phyloP scores from a whole-genome alignment of 2,329 filamentous ascomycete species.

The Onygenales sp. region DNA sequence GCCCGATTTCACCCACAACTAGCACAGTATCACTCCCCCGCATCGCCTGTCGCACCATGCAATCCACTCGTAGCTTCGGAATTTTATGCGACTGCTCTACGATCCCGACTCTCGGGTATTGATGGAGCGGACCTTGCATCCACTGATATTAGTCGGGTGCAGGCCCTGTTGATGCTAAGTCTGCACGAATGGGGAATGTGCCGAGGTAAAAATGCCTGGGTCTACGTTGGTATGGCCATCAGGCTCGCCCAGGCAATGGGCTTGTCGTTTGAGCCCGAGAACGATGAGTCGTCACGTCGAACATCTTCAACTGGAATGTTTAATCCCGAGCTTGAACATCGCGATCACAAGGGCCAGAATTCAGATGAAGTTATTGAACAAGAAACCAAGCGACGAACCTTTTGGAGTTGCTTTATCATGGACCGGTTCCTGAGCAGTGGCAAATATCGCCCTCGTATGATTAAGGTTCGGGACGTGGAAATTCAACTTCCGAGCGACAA shows the following conservation, averaged over 20 bases:
- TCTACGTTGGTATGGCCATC: conserved; percentile 39
- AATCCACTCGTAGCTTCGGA: conserved; percentile 44
- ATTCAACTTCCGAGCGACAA: conserved; percentile 49
- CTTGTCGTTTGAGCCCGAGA: conserved; percentile 35
- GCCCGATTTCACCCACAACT: conserved; percentile 45
- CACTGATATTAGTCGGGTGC: conserved; percentile 42
- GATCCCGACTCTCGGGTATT: conserved; percentile 35
- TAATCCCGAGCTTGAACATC: conserved; percentile 28
- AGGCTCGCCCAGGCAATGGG: conserved; percentile 38
- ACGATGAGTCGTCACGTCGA: conserved; percentile 30
- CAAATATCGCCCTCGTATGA: conserved; percentile 44
- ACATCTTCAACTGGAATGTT: conserved; percentile 1
- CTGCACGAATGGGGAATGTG: conserved; percentile 50
- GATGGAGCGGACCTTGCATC: conserved; percentile 32
- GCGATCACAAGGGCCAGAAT: conserved; percentile 27
- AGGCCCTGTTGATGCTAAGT: conserved; percentile 47
- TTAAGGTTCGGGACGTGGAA: conserved; percentile 40
- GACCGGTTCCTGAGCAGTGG: conserved; percentile 48
- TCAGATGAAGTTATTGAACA: conserved; percentile 43
- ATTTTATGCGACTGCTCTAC: conserved; percentile 46
- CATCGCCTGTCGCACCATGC: conserved; percentile 31
- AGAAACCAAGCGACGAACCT: conserved; percentile 46
- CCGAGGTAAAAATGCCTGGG: conserved; percentile 44
- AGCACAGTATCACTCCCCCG: conserved; percentile 41
- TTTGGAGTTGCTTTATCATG: conserved; percentile 51